A percentile compares a stretch with the other conserved stretches of the same genome.
Conservation (phyloP, 139 green algal genomes). For the Picochlorum sp. region DNA sequence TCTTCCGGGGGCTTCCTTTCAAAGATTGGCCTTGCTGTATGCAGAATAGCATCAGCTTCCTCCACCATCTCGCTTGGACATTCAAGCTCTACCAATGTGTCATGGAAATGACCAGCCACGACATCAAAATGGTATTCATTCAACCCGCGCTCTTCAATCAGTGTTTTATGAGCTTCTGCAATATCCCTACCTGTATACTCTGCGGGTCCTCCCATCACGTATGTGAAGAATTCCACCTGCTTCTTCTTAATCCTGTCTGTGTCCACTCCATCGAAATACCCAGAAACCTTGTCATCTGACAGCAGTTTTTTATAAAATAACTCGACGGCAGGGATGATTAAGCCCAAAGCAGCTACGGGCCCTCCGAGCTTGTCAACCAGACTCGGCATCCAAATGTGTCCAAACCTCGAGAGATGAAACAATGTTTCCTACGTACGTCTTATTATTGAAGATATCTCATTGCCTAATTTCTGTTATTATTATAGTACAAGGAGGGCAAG, state of each 20-base stretch:
- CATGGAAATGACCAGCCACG: slow-evolving; percentile 1
- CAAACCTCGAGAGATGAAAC: too few relatives aligned
- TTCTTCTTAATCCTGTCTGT: slow-evolving; percentile 6
- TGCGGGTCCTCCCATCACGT: slow-evolving; percentile 5
- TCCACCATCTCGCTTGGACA: background rate
- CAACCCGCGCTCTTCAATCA: slow-evolving; percentile 11
- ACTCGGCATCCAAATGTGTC: background rate
- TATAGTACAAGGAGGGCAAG: too few relatives aligned
- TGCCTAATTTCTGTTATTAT: too few relatives aligned
- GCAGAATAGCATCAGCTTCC: slow-evolving; percentile 2
- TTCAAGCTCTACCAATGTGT: slow-evolving; percentile 6
- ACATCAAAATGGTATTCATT: slow-evolving; percentile 15
- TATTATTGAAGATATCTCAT: too few relatives aligned
- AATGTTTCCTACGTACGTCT: too few relatives aligned
- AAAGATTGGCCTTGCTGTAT: slow-evolving; percentile 5
- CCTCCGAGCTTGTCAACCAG: slow-evolving; percentile 10
- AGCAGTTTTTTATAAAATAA: slow-evolving; percentile 13
- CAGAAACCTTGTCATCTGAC: background rate
- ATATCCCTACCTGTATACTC: background rate
- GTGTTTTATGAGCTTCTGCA: slow-evolving; percentile 1
- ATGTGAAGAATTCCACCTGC: slow-evolving; percentile 15
- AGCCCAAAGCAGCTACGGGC: background rate
- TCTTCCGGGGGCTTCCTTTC: background rate
- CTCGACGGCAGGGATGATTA: slow-evolving; percentile 7
- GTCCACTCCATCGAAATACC: slow-evolving; percentile 5